These are phyloP conservation scores for Kwoniella dendrophila DNA, from an alignment of 768 basidiomycete species.

Conservation along the genomic window DNA sequence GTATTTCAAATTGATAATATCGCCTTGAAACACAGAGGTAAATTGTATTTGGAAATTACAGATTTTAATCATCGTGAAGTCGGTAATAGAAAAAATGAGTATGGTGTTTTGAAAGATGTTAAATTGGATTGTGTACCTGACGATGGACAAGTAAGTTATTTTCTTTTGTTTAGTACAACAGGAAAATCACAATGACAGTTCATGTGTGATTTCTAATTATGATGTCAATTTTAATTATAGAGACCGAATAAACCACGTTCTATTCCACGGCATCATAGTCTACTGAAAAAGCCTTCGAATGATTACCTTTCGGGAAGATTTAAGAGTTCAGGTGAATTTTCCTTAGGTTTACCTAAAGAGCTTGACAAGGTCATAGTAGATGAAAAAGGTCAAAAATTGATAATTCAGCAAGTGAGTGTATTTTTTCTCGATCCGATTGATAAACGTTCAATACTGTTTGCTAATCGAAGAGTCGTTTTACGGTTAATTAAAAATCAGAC, in stretches of 20 bases:
- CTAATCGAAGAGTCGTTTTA: not conserved
- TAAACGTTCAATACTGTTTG: too few relatives aligned
- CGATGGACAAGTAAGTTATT: not conserved
- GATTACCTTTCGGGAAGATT: not conserved
- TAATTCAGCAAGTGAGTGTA: not conserved
- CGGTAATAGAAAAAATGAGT: not conserved
- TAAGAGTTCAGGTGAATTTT: not conserved
- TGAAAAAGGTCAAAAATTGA: not conserved
- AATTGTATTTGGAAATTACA: not conserved
- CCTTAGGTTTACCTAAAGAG: not conserved
- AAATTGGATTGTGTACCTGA: not conserved
- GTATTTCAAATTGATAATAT: not conserved
- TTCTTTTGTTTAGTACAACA: too few relatives aligned
- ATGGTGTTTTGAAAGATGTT: not conserved
- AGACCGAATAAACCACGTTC: conserved; percentile 1
- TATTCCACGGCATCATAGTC: not conserved
- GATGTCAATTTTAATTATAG: not conserved
- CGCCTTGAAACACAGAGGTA: not conserved
- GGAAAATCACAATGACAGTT: too few relatives aligned
- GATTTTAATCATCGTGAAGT: not conserved
- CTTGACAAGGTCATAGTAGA: not conserved
- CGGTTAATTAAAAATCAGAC: not conserved
- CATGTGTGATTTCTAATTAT: too few relatives aligned
- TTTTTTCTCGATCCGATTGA: too few relatives aligned
- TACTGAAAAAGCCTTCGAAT: not conserved